A percentile compares a stretch with the other conserved stretches of the same genome.
These are phyloP conservation scores for Cucurbita maxima DNA, from an alignment of 306 rosid species.

Conservation along the genomic window DNA sequence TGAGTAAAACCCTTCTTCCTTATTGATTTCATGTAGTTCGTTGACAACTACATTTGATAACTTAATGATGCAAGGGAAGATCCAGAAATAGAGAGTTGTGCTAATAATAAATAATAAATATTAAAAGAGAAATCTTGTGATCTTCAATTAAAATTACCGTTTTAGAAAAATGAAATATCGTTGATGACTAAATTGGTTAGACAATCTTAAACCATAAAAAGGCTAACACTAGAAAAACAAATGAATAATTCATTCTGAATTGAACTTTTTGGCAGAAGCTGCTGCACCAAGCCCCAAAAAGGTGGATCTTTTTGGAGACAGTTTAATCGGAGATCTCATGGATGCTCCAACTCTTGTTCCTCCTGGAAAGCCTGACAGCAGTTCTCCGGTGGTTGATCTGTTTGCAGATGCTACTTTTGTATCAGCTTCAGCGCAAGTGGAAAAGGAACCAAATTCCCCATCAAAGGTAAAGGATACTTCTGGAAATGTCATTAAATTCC, in stretches of 20 bases:
- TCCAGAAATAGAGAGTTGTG: background rate
- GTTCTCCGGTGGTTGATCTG: conserved; percentile 66
- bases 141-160: background rate
- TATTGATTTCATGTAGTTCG: background rate
- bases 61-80: background rate
- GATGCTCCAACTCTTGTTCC: conserved; percentile 65
- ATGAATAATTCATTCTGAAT: conserved; percentile 2
- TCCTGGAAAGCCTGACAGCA: conserved; percentile 31
- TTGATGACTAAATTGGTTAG: background rate
- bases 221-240: background rate
- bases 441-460: conserved; percentile 43
- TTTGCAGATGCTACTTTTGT: conserved; percentile 90
- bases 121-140: background rate
- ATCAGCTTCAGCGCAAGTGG: conserved; percentile 47
- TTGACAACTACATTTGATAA: too few species aligned
- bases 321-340: conserved; percentile 76
- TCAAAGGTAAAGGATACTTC: conserved; percentile 31
- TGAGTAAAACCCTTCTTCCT: background rate
- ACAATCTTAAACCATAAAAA: background rate
- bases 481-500: background rate
- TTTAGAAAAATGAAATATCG: too few species aligned
- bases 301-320: conserved; percentile 69
- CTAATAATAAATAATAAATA: too few species aligned
- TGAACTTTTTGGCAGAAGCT: conserved; percentile 45
- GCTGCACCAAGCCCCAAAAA: conserved; percentile 49